phyloP scores from a whole-genome alignment of 331 rosid genomes.

The Acacia pycnantha region DNA sequence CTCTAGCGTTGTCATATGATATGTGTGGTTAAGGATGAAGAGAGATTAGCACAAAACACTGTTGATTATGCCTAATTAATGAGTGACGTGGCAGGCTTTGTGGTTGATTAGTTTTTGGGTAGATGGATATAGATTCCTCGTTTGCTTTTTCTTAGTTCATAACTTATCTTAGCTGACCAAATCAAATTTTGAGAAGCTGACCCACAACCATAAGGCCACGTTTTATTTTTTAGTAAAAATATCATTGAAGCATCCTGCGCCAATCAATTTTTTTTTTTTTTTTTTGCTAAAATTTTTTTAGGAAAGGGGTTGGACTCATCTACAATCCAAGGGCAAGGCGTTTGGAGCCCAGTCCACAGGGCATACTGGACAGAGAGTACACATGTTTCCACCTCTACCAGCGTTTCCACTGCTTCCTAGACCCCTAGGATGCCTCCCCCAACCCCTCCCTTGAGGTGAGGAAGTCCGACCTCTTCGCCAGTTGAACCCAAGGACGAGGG shows the following conservation, averaged over 20 bases:
- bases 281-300: too few species aligned
- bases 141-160: background rate
- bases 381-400: too few species aligned
- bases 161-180: constrained; percentile 26
- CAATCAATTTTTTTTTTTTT: too few species aligned
- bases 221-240: background rate
- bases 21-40: constrained; percentile 32
- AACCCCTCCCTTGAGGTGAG: too few species aligned
- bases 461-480: too few species aligned
- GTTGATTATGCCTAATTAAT: constrained; percentile 28
- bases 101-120: constrained; percentile 18
- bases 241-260: constrained; percentile 1
- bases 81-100: constrained; percentile 35
- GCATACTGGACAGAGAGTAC: too few species aligned
- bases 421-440: too few species aligned
- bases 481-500: too few species aligned
- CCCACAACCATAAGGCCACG: constrained; percentile 17
- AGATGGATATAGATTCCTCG: constrained; percentile 19
- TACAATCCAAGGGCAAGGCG: too few species aligned
- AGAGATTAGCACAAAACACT: constrained; percentile 8
- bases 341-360: too few species aligned
- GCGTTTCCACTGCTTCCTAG: too few species aligned
- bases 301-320: too few species aligned
- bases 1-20: background rate
- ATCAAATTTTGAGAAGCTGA: constrained; percentile 15